Evolutionary conservation across 225 moss, liverwort and hornwort species (phyloP).

Genomic region (Neckera pumila): DNA sequence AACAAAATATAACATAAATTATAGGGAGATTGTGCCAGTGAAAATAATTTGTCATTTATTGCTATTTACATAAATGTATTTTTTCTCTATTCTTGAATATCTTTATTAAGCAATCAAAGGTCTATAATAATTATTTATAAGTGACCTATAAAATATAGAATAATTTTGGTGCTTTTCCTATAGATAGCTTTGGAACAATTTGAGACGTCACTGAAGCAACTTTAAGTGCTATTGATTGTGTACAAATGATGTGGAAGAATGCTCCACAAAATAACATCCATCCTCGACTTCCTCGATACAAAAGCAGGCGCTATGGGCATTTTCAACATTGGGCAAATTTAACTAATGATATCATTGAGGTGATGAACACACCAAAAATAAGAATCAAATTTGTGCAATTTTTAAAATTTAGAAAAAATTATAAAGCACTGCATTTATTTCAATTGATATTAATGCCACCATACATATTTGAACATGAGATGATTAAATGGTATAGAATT

Average conservation of each 20-base stretch:
- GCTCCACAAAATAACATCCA: constrained; percentile 47
- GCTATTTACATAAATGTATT: fast-evolving
- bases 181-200: constrained; percentile 33
- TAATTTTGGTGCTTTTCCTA: neutral
- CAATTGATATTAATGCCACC: neutral
- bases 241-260: constrained; percentile 55
- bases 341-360: constrained; percentile 55
- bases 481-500: neutral
- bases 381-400: neutral
- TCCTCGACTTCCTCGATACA: constrained; percentile 60
- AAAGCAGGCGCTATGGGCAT: constrained; percentile 45
- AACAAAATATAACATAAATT: fast-evolving
- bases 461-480: neutral
- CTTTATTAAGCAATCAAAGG: neutral
- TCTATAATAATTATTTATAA: neutral
- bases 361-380: neutral
- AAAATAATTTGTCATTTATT: neutral
- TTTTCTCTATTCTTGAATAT: neutral
- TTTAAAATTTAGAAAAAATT: neutral
- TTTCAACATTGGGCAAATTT: constrained; percentile 82
- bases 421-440: too few relatives aligned
- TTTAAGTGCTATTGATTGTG: constrained; percentile 32
- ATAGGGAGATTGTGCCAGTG: fast-evolving
- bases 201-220: constrained; percentile 25
- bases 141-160: neutral